These are phyloP conservation scores for Prunus yedoensis DNA, from an alignment of 331 rosid genomes.

Conservation along the genomic window DNA sequence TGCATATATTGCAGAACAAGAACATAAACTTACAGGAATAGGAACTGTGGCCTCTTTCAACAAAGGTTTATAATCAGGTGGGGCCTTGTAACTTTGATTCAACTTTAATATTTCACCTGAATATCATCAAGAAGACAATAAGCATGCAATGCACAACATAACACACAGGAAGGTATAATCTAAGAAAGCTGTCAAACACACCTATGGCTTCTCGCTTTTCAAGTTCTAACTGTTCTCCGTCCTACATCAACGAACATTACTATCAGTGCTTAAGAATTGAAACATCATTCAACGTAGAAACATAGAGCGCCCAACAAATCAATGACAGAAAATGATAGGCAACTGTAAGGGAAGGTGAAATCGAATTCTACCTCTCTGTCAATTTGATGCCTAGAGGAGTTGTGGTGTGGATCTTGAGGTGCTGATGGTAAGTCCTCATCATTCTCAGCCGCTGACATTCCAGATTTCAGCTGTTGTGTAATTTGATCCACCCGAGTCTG, in stretches of 20 bases:
- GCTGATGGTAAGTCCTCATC: conserved; percentile 32
- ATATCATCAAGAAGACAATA: conserved; percentile 32
- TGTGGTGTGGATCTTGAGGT: conserved; percentile 37
- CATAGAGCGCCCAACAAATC: not conserved
- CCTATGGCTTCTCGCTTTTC: conserved; percentile 89
- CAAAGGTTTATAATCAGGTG: conserved; percentile 78
- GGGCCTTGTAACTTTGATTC: conserved; percentile 88
- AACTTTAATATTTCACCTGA: conserved; percentile 79
- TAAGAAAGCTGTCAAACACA: conserved; percentile 30
- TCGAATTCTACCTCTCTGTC: conserved; percentile 47
- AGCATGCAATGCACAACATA: conserved; percentile 13
- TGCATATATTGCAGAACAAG: conserved; percentile 27
- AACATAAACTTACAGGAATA: conserved; percentile 73
- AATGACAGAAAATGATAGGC: not conserved
- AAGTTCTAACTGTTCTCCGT: conserved; percentile 63
- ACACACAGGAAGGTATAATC: conserved; percentile 1
- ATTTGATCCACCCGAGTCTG: conserved; percentile 94
- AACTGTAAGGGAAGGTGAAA: conserved; percentile 19
- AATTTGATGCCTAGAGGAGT: conserved; percentile 30
- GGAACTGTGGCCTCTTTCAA: conserved; percentile 69
- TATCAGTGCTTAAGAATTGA: conserved; percentile 27
- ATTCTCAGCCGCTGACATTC: conserved; percentile 41
- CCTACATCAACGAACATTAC: conserved; percentile 31
- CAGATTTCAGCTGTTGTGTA: conserved; percentile 54
- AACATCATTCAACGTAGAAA: conserved; percentile 21